Percentiles rank a stretch among this genome's conserved stretches.
These are phyloP conservation scores for Xylariales sp. DNA, from an alignment of 2,329 filamentous ascomycete species.

Conservation along the genomic window DNA sequence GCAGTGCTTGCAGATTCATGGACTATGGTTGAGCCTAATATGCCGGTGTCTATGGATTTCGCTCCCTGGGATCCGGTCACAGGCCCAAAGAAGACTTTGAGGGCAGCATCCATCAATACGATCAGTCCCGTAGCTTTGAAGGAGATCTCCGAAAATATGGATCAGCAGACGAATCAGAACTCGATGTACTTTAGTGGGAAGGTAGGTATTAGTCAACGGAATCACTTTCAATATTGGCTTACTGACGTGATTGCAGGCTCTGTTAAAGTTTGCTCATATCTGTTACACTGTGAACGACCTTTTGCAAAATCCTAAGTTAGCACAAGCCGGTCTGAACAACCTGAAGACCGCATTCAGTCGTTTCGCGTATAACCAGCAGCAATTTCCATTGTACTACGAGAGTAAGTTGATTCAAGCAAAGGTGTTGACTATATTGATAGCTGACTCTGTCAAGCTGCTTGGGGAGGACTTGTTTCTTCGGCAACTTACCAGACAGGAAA, in stretches of 20 bases:
- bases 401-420: constrained; percentile 33
- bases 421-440: not conserved
- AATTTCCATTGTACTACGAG: constrained; percentile 62
- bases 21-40: constrained; percentile 69
- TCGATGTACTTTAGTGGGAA: constrained; percentile 96
- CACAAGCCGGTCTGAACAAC: constrained; percentile 51
- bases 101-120: constrained; percentile 47
- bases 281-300: constrained; percentile 63
- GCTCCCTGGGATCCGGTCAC: constrained; percentile 65
- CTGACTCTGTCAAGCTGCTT: constrained; percentile 43
- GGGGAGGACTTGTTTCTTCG: constrained; percentile 77
- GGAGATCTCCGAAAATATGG: constrained; percentile 74
- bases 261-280: constrained; percentile 72
- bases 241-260: constrained; percentile 38
- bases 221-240: constrained; percentile 22
- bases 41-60: constrained; percentile 73
- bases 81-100: constrained; percentile 42
- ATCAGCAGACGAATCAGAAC: constrained; percentile 66
- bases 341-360: constrained; percentile 62
- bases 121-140: constrained; percentile 61
- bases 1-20: constrained; percentile 69
- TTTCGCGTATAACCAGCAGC: constrained; percentile 65
- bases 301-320: constrained; percentile 51
- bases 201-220: constrained; percentile 30
- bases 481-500: constrained; percentile 68